These are phyloP conservation scores for Naganishia albida DNA, from an alignment of 1,284 basidiomycete species.

Conservation along the genomic window DNA sequence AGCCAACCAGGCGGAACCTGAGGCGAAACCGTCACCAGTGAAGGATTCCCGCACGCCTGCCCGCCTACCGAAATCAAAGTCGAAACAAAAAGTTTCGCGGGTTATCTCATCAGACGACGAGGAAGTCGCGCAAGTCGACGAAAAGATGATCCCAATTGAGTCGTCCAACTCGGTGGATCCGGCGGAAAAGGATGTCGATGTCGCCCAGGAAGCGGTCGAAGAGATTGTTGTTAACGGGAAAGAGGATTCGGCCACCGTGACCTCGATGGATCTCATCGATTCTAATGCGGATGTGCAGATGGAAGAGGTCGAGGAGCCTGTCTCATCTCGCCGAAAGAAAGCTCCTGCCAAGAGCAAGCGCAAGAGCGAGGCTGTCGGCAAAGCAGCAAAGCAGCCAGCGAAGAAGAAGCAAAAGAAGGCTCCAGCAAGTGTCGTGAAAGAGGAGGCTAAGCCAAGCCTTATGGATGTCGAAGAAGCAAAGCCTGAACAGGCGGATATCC, in stretches of 20 bases:
- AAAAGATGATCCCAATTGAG: not conserved
- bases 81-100: conserved; percentile 13
- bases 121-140: conserved; percentile 3
- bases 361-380: conserved; percentile 32
- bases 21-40: not conserved
- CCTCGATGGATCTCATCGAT: conserved; percentile 13
- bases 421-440: conserved; percentile 30
- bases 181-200: conserved; percentile 8
- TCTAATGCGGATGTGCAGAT: conserved; percentile 33
- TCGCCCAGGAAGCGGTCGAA: conserved; percentile 8
- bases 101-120: conserved; percentile 24
- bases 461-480: conserved; percentile 30
- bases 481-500: not conserved
- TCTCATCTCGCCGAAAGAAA: not conserved
- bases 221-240: not conserved
- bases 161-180: conserved; percentile 9
- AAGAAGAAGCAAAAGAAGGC: conserved; percentile 39
- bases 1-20: not conserved
- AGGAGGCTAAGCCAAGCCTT: conserved; percentile 29
- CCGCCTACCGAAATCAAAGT: not conserved
- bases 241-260: not conserved
- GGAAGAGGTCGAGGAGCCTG: conserved; percentile 1
- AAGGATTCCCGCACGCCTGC: not conserved
- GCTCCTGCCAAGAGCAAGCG: conserved; percentile 29
- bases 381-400: conserved; percentile 36